phyloP scores from a whole-genome alignment of 768 basidiomycete species.

The Austroboletus eburneus region DNA sequence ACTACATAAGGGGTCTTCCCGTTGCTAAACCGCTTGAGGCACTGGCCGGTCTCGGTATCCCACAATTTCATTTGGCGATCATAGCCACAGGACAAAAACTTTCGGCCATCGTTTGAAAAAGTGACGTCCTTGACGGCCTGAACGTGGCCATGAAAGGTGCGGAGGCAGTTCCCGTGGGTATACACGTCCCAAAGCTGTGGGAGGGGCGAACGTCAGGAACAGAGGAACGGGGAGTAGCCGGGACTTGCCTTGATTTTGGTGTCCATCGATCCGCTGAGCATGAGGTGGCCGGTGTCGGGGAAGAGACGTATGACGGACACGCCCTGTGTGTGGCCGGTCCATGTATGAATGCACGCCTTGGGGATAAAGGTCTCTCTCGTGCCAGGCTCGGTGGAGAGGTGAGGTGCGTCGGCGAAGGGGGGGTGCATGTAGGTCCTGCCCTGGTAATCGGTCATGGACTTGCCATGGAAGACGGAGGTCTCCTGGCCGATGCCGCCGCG shows the following conservation, averaged over 20 bases:
- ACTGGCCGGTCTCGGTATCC: constrained; percentile 99
- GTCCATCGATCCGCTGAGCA: constrained; percentile 96
- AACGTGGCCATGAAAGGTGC: constrained; percentile 95
- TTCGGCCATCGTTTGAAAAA: constrained; percentile 89
- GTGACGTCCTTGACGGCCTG: constrained; percentile 96
- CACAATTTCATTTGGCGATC: constrained; percentile 98
- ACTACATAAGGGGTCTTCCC: constrained; percentile 97
- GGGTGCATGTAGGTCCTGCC: constrained; percentile 98
- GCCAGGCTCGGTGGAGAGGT: constrained; percentile 74
- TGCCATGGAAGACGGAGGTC: constrained; percentile 94
- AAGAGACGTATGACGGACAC: constrained; percentile 93
- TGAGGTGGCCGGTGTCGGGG: constrained; percentile 87
- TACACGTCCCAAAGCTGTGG: constrained; percentile 97
- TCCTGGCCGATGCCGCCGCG: constrained; percentile 82
- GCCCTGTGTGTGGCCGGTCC: constrained; percentile 96
- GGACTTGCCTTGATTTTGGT: constrained; percentile 88
- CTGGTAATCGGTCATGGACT: constrained; percentile 94
- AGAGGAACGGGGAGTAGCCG: neutral
- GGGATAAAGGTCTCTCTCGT: constrained; percentile 92
- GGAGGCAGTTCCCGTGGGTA: constrained; percentile 91
- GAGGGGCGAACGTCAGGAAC: constrained; percentile 4
- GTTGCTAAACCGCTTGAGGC: constrained; percentile 93
- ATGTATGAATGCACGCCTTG: constrained; percentile 93
- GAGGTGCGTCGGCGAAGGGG: constrained; percentile 82
- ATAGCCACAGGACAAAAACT: constrained; percentile 89